Percentiles rank a stretch among this genome's conserved stretches.
These are phyloP conservation scores for Kingdonia uniflora DNA, from an alignment of 164 flowering plant species.

Conservation along the genomic window DNA sequence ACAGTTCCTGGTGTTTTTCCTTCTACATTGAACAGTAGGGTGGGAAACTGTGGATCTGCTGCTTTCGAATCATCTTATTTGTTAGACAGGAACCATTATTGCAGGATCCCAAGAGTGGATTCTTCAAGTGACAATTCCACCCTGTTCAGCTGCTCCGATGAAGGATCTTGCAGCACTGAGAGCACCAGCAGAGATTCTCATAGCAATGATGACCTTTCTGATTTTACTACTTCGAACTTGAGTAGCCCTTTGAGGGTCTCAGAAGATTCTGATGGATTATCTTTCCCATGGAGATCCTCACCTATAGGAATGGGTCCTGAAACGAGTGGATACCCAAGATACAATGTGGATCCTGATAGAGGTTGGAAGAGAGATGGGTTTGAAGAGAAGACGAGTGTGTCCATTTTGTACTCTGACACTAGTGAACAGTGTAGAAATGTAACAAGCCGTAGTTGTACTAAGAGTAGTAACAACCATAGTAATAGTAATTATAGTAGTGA, in stretches of 20 bases:
- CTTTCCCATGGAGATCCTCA: conserved; percentile 26
- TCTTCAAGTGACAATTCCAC: conserved; percentile 75
- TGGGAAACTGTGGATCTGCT: conserved; percentile 7
- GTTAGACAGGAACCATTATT: conserved; percentile 15
- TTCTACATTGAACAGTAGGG: conserved; percentile 1
- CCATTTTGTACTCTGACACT: conserved; percentile 33
- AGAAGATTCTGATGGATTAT: conserved; percentile 33
- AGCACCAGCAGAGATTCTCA: conserved; percentile 58
- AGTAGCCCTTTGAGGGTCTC: conserved; percentile 29
- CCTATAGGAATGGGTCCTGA: conserved; percentile 16
- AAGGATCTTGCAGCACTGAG: conserved; percentile 72
- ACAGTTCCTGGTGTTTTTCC: conserved; percentile 6
- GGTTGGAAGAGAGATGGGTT: conserved; percentile 3
- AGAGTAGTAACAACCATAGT: conserved; percentile 20
- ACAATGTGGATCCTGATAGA: conserved; percentile 5
- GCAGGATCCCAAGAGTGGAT: conserved; percentile 34
- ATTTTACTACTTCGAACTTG: conserved; percentile 35
- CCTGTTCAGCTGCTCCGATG: conserved; percentile 74
- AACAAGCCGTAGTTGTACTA: conserved; percentile 8
- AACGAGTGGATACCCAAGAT: conserved; percentile 13
- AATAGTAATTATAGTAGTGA: conserved; percentile 24
- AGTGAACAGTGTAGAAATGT: conserved; percentile 37
- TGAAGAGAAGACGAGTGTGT: conserved; percentile 16
- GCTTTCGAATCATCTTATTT: conserved; percentile 22
- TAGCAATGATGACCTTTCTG: conserved; percentile 66